These are phyloP conservation scores for Tricholoma saponaceum DNA, from an alignment of 768 basidiomycete genomes.

Conservation along the genomic window DNA sequence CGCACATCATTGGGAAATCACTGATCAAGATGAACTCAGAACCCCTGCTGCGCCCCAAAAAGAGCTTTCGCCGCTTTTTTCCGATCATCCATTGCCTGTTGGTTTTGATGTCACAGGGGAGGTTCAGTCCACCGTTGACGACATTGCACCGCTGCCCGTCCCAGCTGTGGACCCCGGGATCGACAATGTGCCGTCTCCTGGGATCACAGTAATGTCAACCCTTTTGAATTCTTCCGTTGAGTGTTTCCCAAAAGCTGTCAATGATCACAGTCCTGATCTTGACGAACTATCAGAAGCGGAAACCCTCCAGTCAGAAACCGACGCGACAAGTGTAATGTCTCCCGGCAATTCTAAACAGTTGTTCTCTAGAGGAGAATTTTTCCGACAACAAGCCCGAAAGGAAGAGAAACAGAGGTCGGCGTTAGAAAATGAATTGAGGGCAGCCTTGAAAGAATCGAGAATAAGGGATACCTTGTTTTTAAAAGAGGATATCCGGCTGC, in stretches of 20 bases:
- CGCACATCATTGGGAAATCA: constrained; percentile 10
- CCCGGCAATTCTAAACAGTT: constrained; percentile 27
- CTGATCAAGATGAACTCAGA: constrained; percentile 17
- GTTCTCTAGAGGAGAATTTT: constrained; percentile 29
- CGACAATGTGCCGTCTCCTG: constrained; percentile 1
- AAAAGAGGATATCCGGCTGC: constrained; percentile 31
- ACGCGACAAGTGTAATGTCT: constrained; percentile 27
- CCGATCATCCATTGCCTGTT: constrained; percentile 8
- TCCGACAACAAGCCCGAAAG: constrained; percentile 37
- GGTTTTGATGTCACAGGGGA: background rate
- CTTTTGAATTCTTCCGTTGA: constrained; percentile 15
- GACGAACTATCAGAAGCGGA: constrained; percentile 8
- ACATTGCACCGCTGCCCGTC: background rate
- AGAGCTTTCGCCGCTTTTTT: constrained; percentile 17
- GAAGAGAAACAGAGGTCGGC: constrained; percentile 26
- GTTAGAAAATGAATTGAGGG: constrained; percentile 23
- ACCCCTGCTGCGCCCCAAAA: constrained; percentile 13
- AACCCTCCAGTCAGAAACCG: constrained; percentile 14
- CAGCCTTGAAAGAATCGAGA: constrained; percentile 27
- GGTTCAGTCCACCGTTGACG: background rate
- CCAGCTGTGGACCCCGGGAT: background rate
- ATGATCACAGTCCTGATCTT: constrained; percentile 12
- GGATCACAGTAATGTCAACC: background rate
- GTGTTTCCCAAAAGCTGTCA: constrained; percentile 15
- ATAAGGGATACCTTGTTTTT: constrained; percentile 36